These are phyloP conservation scores for Chaetothyriales sp. DNA, from an alignment of 2,329 filamentous ascomycete species.

Conservation along the genomic window DNA sequence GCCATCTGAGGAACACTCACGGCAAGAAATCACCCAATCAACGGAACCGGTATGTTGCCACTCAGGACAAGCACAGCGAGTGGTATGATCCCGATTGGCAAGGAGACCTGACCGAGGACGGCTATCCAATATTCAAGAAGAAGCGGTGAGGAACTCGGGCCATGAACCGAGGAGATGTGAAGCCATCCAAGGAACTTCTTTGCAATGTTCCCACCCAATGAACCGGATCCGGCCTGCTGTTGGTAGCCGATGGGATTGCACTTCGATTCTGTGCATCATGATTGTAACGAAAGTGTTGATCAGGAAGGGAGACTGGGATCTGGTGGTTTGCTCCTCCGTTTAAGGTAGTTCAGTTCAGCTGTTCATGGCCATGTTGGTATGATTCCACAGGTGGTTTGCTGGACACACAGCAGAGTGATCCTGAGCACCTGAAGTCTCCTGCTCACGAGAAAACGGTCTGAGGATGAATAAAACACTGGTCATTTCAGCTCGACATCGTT, in stretches of 20 bases:
- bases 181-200: neutral
- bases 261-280: neutral
- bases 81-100: constrained; percentile 31
- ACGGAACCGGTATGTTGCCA: constrained; percentile 32
- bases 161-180: neutral
- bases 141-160: neutral
- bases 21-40: constrained; percentile 28
- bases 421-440: too few species aligned
- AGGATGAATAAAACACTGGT: too few species aligned
- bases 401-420: too few species aligned
- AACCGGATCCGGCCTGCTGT: neutral
- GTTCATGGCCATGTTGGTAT: neutral
- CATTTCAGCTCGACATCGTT: too few species aligned
- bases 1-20: constrained; percentile 32
- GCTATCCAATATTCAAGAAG: constrained; percentile 22
- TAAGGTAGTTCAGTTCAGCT: neutral
- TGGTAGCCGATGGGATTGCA: neutral
- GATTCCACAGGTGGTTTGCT: neutral
- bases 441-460: too few species aligned
- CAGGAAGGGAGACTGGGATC: neutral
- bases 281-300: neutral
- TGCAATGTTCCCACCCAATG: neutral
- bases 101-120: constrained; percentile 28
- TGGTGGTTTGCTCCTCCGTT: neutral
- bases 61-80: constrained; percentile 27